Evolutionary conservation across 1,284 basidiomycete species (phyloP).

Genomic region (Papiliotrema terrestris): DNA sequence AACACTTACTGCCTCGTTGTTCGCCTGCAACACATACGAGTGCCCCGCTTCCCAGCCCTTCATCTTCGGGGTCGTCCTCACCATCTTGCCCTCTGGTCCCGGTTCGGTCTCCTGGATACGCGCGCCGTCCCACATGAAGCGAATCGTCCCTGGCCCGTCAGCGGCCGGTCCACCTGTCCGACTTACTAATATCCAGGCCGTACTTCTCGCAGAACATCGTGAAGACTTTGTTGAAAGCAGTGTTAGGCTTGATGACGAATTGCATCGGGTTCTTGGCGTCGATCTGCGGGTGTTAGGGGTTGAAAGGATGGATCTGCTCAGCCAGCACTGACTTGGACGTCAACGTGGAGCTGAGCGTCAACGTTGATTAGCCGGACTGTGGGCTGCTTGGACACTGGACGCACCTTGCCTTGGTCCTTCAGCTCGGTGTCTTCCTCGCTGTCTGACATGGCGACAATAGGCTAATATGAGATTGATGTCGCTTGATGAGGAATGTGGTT

Average conservation of each 20-base stretch:
- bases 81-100: too few species aligned
- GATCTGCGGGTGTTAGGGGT: not conserved
- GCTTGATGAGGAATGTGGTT: too few species aligned
- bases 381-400: not conserved
- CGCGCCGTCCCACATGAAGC: too few species aligned
- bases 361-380: not conserved
- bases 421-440: slow-evolving; percentile 49
- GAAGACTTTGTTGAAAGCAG: slow-evolving; percentile 4
- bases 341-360: not conserved
- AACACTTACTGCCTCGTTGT: slow-evolving; percentile 5
- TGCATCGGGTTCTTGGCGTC: not conserved
- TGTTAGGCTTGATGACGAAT: slow-evolving; percentile 4
- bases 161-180: too few species aligned
- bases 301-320: too few species aligned
- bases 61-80: slow-evolving; percentile 12
- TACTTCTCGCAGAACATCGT: not conserved
- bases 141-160: too few species aligned
- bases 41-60: slow-evolving; percentile 8
- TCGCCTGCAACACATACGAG: slow-evolving; percentile 11
- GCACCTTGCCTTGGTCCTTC: slow-evolving; percentile 43
- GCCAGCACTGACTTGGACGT: not conserved
- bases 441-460: slow-evolving; percentile 17
- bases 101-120: too few species aligned
- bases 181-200: too few species aligned
- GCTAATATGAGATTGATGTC: not conserved